Conservation (phyloP, 2,329 filamentous ascomycete species). For the Bipolaris bicolor region DNA sequence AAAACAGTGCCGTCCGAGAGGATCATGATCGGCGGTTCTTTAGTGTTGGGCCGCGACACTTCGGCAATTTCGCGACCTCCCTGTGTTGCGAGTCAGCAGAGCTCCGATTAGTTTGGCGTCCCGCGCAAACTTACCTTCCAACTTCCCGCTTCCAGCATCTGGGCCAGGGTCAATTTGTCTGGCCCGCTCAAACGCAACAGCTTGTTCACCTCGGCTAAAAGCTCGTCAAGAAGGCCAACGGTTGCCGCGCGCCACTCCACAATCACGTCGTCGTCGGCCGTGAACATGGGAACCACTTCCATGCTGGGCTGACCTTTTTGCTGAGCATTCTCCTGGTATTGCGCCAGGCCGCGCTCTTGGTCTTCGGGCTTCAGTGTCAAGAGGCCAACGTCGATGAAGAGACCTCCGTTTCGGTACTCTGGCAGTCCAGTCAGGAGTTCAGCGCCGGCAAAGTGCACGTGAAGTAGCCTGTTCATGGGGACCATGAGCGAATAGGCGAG, state of each 20-base stretch:
- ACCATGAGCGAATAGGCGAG: conserved; percentile 93
- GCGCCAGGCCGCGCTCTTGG: conserved; percentile 70
- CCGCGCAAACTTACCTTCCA: conserved; percentile 79
- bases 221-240: conserved; percentile 74
- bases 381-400: conserved; percentile 85
- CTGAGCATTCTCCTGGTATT: conserved; percentile 72
- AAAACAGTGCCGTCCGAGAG: conserved; percentile 97
- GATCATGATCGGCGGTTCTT: conserved; percentile 95
- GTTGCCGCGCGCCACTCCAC: conserved; percentile 81
- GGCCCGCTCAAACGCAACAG: conserved; percentile 71
- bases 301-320: conserved; percentile 73
- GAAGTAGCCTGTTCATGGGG: conserved; percentile 81
- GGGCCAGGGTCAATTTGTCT: conserved; percentile 76
- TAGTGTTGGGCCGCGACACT: conserved; percentile 93
- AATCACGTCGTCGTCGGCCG: conserved; percentile 75
- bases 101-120: background rate
- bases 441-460: conserved; percentile 79
- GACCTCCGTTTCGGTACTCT: conserved; percentile 89
- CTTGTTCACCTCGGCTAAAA: conserved; percentile 72
- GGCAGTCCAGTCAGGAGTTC: conserved; percentile 88
- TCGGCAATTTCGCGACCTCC: conserved; percentile 95
- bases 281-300: conserved; percentile 76
- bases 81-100: conserved; percentile 50
- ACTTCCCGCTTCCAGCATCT: conserved; percentile 92
- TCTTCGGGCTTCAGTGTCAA: conserved; percentile 76